Conservation (phyloP, 768 basidiomycete genomes). For the Xerocomellus intermedius region DNA sequence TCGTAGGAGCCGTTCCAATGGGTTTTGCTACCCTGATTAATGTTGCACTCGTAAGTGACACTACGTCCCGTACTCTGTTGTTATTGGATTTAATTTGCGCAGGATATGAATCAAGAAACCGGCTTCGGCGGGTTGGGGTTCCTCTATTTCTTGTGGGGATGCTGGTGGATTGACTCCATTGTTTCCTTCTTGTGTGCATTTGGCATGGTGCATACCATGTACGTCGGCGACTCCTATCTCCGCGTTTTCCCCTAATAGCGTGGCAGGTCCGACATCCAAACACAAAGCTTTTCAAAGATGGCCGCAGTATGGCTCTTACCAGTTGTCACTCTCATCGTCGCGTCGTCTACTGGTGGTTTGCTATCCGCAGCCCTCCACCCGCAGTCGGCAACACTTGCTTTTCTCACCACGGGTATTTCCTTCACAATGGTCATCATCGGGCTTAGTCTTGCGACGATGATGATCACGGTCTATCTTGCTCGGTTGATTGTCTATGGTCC, state of each 20-base stretch:
- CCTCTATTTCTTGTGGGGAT: slow-evolving; percentile 44
- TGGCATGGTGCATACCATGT: slow-evolving; percentile 53
- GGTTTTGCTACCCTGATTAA: slow-evolving; percentile 45
- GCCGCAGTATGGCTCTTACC: slow-evolving; percentile 51
- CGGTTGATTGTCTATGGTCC: slow-evolving; percentile 43
- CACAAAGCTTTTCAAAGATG: slow-evolving; percentile 40
- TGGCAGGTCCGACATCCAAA: slow-evolving; percentile 44
- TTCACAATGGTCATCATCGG: slow-evolving; percentile 46
- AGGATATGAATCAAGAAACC: slow-evolving; percentile 36
- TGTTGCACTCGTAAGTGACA: slow-evolving; percentile 34
- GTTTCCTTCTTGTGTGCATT: slow-evolving; percentile 44
- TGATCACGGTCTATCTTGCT: slow-evolving; percentile 47
- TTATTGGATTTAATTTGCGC: background rate
- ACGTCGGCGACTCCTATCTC: background rate
- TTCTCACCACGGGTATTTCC: slow-evolving; percentile 43
- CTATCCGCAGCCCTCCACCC: slow-evolving; percentile 39
- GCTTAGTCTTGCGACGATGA: slow-evolving; percentile 46
- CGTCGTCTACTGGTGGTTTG: slow-evolving; percentile 49
- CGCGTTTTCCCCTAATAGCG: background rate
- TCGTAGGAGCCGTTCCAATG: slow-evolving; percentile 45
- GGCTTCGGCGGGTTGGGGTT: slow-evolving; percentile 37
- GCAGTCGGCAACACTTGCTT: slow-evolving; percentile 37
- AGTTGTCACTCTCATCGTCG: slow-evolving; percentile 52
- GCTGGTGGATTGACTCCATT: slow-evolving; percentile 51
- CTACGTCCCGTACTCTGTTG: background rate